phyloP scores from a whole-genome alignment of 805 yeast genomes.

The Yamadazyma akitaensis region DNA sequence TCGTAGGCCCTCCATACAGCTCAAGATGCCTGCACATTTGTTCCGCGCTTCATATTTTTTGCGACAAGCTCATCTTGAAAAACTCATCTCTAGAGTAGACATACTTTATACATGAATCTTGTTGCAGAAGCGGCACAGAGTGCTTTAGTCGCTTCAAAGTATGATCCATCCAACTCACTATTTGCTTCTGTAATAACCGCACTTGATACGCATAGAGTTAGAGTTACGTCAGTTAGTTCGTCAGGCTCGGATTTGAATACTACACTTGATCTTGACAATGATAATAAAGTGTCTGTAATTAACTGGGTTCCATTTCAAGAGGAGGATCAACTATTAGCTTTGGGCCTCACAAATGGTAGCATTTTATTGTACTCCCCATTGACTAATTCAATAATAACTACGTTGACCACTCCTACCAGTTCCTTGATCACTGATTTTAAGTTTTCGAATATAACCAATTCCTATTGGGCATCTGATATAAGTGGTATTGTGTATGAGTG shows the following conservation, averaged over 20 bases:
- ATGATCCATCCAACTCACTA: constrained; percentile 60
- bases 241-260: constrained; percentile 43
- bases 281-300: constrained; percentile 45
- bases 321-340: constrained; percentile 49
- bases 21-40: constrained; percentile 1
- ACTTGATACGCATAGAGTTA: constrained; percentile 66
- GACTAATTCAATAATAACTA: constrained; percentile 53
- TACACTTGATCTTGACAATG: constrained; percentile 53
- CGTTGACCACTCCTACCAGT: constrained; percentile 44
- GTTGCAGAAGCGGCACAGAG: constrained; percentile 13
- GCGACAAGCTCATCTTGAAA: constrained; percentile 13
- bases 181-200: constrained; percentile 66
- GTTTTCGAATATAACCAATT: constrained; percentile 37
- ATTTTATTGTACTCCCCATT: constrained; percentile 66
- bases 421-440: constrained; percentile 51
- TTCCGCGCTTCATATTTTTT: constrained; percentile 3
- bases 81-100: constrained; percentile 7
- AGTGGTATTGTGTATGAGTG: constrained; percentile 60
- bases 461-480: constrained; percentile 59
- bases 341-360: constrained; percentile 66
- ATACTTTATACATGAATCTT: constrained; percentile 1
- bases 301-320: constrained; percentile 46
- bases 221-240: constrained; percentile 52
- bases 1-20: background rate
- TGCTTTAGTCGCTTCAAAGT: constrained; percentile 42